phyloP scores from a whole-genome alignment of 1,284 basidiomycete genomes.

The Fomitopsis betulina region DNA sequence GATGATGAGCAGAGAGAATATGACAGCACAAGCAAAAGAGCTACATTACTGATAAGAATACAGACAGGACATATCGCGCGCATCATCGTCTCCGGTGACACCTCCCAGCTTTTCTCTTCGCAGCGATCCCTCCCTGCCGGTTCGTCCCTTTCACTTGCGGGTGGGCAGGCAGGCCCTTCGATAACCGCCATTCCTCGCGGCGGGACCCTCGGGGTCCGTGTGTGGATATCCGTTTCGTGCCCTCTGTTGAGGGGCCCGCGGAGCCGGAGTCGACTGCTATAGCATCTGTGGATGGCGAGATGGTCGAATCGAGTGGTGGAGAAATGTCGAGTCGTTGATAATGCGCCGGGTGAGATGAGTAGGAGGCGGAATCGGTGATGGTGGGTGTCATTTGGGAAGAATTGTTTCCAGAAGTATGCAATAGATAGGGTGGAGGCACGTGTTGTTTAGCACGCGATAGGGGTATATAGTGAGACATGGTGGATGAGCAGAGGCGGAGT shows the following conservation, averaged over 20 bases:
- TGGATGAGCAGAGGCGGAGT: constrained; percentile 4
- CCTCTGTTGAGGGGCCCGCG: constrained; percentile 15
- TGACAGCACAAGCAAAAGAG: background rate
- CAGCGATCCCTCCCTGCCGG: constrained; percentile 57
- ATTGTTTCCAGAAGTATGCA: background rate
- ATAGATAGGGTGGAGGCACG: too few species aligned
- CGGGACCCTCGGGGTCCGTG: constrained; percentile 69
- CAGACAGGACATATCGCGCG: background rate
- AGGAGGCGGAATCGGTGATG: background rate
- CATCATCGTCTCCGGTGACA: constrained; percentile 62
- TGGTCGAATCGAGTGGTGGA: background rate
- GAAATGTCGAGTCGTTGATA: background rate
- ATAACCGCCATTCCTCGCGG: constrained; percentile 68
- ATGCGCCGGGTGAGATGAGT: background rate
- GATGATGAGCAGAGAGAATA: background rate
- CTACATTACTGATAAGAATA: background rate
- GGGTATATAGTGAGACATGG: background rate
- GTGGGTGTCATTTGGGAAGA: background rate
- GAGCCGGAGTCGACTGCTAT: constrained; percentile 47
- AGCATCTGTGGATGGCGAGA: constrained; percentile 32
- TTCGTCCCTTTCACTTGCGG: constrained; percentile 54
- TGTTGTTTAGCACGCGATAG: background rate
- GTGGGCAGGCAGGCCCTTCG: constrained; percentile 60
- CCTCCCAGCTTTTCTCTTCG: constrained; percentile 59
- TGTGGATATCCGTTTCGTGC: constrained; percentile 54